phyloP scores from a whole-genome alignment of 179 eudicot genomes.

The Camellia oleifera region DNA sequence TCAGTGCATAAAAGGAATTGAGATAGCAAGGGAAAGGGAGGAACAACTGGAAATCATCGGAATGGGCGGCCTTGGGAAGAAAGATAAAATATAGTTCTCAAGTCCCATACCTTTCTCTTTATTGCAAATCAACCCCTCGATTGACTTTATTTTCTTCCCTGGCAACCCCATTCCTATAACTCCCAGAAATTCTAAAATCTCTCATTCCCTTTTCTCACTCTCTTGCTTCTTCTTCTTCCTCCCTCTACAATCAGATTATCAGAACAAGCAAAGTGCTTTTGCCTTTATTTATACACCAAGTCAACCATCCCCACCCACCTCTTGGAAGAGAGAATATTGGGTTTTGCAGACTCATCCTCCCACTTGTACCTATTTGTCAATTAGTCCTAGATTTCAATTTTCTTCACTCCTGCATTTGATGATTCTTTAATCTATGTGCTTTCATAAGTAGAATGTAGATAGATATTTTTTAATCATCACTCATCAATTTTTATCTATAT shows the following conservation, averaged over 20 bases:
- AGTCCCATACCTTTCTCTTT: background rate
- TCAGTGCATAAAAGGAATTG: background rate
- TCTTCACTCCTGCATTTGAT: background rate
- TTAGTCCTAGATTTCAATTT: background rate
- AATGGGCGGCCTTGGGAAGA: slow-evolving; percentile 12
- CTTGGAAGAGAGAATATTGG: background rate
- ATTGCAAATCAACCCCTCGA: background rate
- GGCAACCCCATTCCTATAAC: slow-evolving; percentile 3
- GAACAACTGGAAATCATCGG: slow-evolving; percentile 13
- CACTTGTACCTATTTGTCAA: background rate
- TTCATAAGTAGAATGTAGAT: too few relatives aligned
- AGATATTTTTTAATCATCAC: too few relatives aligned
- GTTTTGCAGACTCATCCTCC: slow-evolving; percentile 11
- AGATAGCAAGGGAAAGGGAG: slow-evolving; percentile 11
- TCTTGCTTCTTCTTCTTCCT: background rate
- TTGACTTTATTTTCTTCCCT: background rate
- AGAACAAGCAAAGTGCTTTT: background rate
- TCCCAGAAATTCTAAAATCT: slow-evolving; percentile 7
- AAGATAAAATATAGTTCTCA: background rate
- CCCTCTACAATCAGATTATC: background rate
- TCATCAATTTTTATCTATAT: too few relatives aligned
- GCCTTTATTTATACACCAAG: background rate
- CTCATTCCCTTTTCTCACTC: slow-evolving; percentile 2
- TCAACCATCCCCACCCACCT: background rate
- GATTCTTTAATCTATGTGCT: background rate